phyloP scores from a whole-genome alignment of 345 rosid genomes.

The Melastoma malabathricum region DNA sequence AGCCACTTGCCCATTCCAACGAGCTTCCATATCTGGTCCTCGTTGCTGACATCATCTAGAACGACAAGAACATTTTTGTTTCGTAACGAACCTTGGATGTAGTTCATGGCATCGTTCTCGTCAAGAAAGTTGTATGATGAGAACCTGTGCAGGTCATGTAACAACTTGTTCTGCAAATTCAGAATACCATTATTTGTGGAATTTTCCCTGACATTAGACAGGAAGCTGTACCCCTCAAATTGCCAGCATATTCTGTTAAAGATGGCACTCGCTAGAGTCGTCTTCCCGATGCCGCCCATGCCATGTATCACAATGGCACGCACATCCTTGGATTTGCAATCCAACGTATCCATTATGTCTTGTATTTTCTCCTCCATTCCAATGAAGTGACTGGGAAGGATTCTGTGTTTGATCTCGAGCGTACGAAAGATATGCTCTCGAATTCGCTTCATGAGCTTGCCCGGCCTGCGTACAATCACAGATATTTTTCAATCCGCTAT shows the following conservation, averaged over 20 bases:
- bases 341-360: not conserved
- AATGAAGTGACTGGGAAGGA: not conserved
- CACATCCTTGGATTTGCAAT: not conserved
- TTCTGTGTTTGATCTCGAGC: too few relatives aligned
- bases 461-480: not conserved
- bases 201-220: not conserved
- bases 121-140: not conserved
- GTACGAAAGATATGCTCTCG: not conserved
- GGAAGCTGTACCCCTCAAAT: conserved; percentile 1
- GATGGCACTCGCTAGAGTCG: conserved; percentile 6
- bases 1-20: not conserved
- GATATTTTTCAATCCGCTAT: too few relatives aligned
- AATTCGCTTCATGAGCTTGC: not conserved
- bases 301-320: conserved; percentile 1
- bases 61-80: conserved; percentile 3
- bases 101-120: not conserved
- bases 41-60: not conserved
- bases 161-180: conserved; percentile 1
- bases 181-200: not conserved
- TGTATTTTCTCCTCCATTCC: conserved; percentile 1
- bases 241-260: conserved; percentile 1
- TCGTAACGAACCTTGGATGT: not conserved
- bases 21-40: not conserved
- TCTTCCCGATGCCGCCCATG: conserved; percentile 5
- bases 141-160: not conserved